These are phyloP conservation scores for Effrenium voratum DNA, from an alignment of 73 alveolate species.

Conservation along the genomic window DNA sequence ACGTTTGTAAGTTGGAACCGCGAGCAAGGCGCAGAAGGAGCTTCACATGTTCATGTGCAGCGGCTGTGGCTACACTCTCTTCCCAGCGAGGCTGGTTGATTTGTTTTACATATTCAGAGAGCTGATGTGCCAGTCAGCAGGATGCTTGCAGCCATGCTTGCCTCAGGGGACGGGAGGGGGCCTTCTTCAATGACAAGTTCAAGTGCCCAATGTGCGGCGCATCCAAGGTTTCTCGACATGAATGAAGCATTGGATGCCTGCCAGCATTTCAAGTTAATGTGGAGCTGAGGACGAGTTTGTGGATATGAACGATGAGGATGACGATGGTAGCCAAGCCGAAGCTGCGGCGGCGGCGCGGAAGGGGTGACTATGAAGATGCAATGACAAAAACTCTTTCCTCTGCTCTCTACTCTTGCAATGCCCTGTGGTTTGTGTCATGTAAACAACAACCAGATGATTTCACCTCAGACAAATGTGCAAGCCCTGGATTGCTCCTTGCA, in stretches of 20 bases:
- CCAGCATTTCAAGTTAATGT: neutral
- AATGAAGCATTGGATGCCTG: too few species aligned
- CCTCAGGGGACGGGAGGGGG: constrained; percentile 91
- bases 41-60: constrained; percentile 93
- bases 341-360: constrained; percentile 73
- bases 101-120: too few species aligned
- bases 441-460: neutral
- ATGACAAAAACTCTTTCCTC: too few species aligned
- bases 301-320: constrained; percentile 86
- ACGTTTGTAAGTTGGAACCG: neutral
- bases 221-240: neutral
- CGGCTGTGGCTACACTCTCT: constrained; percentile 85
- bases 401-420: too few species aligned
- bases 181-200: constrained; percentile 89
- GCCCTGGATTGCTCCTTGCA: neutral
- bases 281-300: constrained; percentile 59
- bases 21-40: constrained; percentile 59
- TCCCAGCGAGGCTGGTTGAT: constrained; percentile 80
- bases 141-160: too few species aligned
- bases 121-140: too few species aligned
- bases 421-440: neutral
- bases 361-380: too few species aligned
- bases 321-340: constrained; percentile 78
- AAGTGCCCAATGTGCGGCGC: constrained; percentile 93
- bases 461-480: neutral